Percentiles rank a stretch among this genome's conserved stretches.
These are phyloP conservation scores for Thyridium curvatum DNA, from an alignment of 2,329 filamentous ascomycete genomes.

Conservation along the genomic window DNA sequence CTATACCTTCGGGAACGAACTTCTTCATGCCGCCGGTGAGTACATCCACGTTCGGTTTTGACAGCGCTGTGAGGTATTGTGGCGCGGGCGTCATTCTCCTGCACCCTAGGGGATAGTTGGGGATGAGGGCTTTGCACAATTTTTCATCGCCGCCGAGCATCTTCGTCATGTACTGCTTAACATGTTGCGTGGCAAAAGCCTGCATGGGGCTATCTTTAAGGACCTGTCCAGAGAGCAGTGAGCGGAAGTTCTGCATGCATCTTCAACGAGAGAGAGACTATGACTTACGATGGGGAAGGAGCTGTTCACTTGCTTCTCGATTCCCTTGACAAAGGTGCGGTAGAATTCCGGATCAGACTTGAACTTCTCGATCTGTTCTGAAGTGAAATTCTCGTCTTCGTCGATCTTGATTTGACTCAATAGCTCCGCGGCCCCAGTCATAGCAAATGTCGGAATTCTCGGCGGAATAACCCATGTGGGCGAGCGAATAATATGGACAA, in stretches of 20 bases:
- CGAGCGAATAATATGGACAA: conserved; percentile 31
- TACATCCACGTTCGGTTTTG: conserved; percentile 39
- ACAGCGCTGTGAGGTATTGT: conserved; percentile 40
- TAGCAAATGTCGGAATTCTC: conserved; percentile 25
- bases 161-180: conserved; percentile 38
- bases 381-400: conserved; percentile 32
- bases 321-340: conserved; percentile 35
- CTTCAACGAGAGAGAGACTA: not conserved
- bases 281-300: conserved; percentile 33
- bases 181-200: conserved; percentile 31
- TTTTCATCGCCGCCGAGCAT: conserved; percentile 39
- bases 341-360: conserved; percentile 38
- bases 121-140: conserved; percentile 45
- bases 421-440: conserved; percentile 28
- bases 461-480: conserved; percentile 34
- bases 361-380: conserved; percentile 39
- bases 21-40: conserved; percentile 36
- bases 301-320: conserved; percentile 38
- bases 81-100: conserved; percentile 44
- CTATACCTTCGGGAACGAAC: conserved; percentile 40
- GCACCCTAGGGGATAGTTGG: conserved; percentile 40
- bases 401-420: conserved; percentile 33
- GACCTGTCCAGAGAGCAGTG: conserved; percentile 16
- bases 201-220: conserved; percentile 33
- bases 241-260: conserved; percentile 2